Conservation (phyloP, 805 yeast genomes). For the Lipomyces mesembrius region DNA sequence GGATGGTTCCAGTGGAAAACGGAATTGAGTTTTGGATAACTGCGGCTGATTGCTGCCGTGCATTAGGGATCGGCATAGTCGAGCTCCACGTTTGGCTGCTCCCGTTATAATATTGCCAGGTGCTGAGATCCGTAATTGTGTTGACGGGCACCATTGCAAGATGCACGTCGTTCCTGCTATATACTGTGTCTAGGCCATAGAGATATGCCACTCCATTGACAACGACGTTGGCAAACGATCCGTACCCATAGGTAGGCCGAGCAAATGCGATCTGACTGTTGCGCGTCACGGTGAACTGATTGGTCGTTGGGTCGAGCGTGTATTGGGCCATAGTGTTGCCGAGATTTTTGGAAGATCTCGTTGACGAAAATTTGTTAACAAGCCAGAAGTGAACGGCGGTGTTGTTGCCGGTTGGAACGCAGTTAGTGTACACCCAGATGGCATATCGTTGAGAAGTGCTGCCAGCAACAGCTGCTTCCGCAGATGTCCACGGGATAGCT, state of each 20-base stretch:
- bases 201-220: conserved; percentile 22
- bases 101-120: conserved; percentile 21
- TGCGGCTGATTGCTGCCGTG: conserved; percentile 16
- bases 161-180: conserved; percentile 16
- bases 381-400: conserved; percentile 28
- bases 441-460: conserved; percentile 8
- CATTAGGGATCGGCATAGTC: conserved; percentile 12
- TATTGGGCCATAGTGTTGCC: conserved; percentile 22
- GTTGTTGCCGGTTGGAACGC: conserved; percentile 21
- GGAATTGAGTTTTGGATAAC: conserved; percentile 10
- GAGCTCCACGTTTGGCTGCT: conserved; percentile 11
- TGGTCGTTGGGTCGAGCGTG: conserved; percentile 10
- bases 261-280: background rate
- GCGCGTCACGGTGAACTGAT: conserved; percentile 25
- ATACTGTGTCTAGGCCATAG: conserved; percentile 21
- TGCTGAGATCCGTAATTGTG: conserved; percentile 8
- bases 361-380: conserved; percentile 8
- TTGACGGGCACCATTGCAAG: conserved; percentile 18
- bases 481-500: conserved; percentile 21
- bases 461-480: conserved; percentile 11
- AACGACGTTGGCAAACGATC: conserved; percentile 25
- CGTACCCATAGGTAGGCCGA: conserved; percentile 13
- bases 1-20: conserved; percentile 21
- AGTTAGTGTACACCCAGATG: conserved; percentile 28
- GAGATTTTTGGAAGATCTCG: background rate